Conservation (phyloP, 257 asterid genomes). For the Ajuga chamaepitys region DNA sequence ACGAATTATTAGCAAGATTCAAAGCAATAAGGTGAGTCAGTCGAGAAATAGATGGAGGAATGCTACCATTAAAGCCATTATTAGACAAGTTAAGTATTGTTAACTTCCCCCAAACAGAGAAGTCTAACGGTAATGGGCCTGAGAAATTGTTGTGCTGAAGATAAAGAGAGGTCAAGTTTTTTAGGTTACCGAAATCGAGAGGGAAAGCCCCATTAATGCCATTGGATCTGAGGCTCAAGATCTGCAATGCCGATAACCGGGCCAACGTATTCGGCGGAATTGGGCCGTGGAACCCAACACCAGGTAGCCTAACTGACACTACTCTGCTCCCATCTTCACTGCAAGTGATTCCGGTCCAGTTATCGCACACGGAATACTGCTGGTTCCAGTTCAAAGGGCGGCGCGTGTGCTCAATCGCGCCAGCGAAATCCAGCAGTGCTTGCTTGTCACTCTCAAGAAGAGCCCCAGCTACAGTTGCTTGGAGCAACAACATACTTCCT, state of each 20-base stretch:
- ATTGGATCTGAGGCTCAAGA: conserved; percentile 96
- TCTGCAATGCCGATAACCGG: conserved; percentile 81
- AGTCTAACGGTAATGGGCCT: conserved; percentile 70
- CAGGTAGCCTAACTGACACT: conserved; percentile 64
- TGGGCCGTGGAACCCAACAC: conserved; percentile 81
- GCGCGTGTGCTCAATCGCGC: conserved; percentile 41
- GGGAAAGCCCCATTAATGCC: conserved; percentile 74
- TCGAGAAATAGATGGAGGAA: conserved; percentile 51
- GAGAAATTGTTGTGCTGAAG: conserved; percentile 80
- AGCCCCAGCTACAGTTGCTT: conserved; percentile 15
- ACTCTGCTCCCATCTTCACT: conserved; percentile 73
- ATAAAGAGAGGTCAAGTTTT: conserved; percentile 60
- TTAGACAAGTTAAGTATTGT: conserved; percentile 52
- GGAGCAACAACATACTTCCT: conserved; percentile 26
- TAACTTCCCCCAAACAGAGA: conserved; percentile 66
- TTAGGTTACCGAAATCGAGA: conserved; percentile 56
- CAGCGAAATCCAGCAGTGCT: conserved; percentile 69
- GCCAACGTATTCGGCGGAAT: conserved; percentile 60
- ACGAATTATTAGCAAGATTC: conserved; percentile 65
- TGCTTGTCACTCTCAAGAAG: conserved; percentile 60
- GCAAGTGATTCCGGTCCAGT: conserved; percentile 85
- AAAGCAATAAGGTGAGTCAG: conserved; percentile 48
- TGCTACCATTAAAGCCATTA: conserved; percentile 57
- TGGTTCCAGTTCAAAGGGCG: conserved; percentile 65
- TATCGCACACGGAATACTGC: conserved; percentile 48